Evolutionary conservation across 306 rosid genomes (phyloP).

Genomic region (Arachis hypogaea): DNA sequence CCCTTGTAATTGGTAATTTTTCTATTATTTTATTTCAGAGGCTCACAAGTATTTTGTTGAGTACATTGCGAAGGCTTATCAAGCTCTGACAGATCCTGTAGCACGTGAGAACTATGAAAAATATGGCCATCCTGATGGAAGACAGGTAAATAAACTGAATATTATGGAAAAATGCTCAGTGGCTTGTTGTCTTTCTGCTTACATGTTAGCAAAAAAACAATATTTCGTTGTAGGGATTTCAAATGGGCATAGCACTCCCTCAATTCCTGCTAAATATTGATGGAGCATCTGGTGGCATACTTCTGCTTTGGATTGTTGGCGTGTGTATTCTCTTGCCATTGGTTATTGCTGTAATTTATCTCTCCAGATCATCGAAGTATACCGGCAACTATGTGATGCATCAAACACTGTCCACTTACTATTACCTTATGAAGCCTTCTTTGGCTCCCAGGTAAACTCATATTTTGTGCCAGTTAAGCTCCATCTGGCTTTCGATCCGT

Average conservation of each 20-base stretch:
- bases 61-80: slow-evolving; percentile 92
- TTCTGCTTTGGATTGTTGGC: slow-evolving; percentile 95
- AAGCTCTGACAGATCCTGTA: slow-evolving; percentile 86
- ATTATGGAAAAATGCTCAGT: slow-evolving; percentile 16
- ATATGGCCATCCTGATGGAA: slow-evolving; percentile 98
- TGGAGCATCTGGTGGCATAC: slow-evolving; percentile 97
- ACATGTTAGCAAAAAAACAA: slow-evolving; percentile 27
- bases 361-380: slow-evolving; percentile 92
- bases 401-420: slow-evolving; percentile 87
- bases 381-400: slow-evolving; percentile 98
- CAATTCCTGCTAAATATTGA: slow-evolving; percentile 82
- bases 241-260: slow-evolving; percentile 99
- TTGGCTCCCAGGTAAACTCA: slow-evolving; percentile 85
- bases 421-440: slow-evolving; percentile 90
- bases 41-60: slow-evolving; percentile 89
- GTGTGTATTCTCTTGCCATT: slow-evolving; percentile 94
- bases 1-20: slow-evolving; percentile 23
- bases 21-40: slow-evolving; percentile 49
- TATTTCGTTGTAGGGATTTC: slow-evolving; percentile 77
- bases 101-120: slow-evolving; percentile 94
- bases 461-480: slow-evolving; percentile 10
- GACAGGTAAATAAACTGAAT: slow-evolving; percentile 65
- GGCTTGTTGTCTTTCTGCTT: slow-evolving; percentile 27
- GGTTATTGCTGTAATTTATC: slow-evolving; percentile 92
- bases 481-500: background rate